phyloP scores from a whole-genome alignment of 1,139 yeast species.

The Candida tunisiensis region DNA sequence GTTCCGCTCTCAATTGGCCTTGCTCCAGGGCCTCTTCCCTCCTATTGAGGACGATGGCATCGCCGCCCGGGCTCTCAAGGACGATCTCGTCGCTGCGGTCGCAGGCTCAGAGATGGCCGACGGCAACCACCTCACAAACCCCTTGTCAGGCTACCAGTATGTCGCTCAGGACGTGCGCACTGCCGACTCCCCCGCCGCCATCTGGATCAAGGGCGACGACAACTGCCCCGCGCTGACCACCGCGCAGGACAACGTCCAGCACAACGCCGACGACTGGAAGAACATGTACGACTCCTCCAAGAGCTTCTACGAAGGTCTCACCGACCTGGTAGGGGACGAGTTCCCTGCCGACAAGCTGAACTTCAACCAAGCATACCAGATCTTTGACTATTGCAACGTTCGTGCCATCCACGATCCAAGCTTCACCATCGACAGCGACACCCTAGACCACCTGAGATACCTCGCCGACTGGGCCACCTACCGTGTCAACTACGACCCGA shows the following conservation, averaged over 20 bases:
- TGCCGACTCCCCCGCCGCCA: conserved; percentile 20
- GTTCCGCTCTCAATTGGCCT: conserved; percentile 22
- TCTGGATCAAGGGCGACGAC: conserved; percentile 25
- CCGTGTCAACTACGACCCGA: conserved; percentile 19
- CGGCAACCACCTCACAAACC: conserved; percentile 21
- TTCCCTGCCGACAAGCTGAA: conserved; percentile 15
- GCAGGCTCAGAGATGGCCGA: conserved; percentile 18
- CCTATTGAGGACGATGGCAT: conserved; percentile 13
- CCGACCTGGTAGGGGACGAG: conserved; percentile 7
- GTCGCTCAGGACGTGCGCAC: conserved; percentile 21
- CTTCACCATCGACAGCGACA: conserved; percentile 12
- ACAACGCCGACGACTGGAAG: conserved; percentile 14
- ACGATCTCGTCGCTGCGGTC: conserved; percentile 9
- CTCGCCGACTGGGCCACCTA: conserved; percentile 24
- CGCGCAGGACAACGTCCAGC: conserved; percentile 14
- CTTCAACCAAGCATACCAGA: conserved; percentile 21
- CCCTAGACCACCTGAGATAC: conserved; percentile 14
- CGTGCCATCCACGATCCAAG: conserved; percentile 23
- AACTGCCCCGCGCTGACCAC: conserved; percentile 21
- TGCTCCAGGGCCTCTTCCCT: conserved; percentile 29
- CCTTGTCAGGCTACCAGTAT: conserved; percentile 27
- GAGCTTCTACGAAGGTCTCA: conserved; percentile 21
- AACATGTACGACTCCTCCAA: conserved; percentile 17
- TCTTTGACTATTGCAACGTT: conserved; percentile 24
- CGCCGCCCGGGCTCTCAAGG: no score